Percentiles rank a stretch among this genome's conserved stretches.
phyloP scores from a whole-genome alignment of 352 stramenopile genomes.

The Globisporangium viniferum region DNA sequence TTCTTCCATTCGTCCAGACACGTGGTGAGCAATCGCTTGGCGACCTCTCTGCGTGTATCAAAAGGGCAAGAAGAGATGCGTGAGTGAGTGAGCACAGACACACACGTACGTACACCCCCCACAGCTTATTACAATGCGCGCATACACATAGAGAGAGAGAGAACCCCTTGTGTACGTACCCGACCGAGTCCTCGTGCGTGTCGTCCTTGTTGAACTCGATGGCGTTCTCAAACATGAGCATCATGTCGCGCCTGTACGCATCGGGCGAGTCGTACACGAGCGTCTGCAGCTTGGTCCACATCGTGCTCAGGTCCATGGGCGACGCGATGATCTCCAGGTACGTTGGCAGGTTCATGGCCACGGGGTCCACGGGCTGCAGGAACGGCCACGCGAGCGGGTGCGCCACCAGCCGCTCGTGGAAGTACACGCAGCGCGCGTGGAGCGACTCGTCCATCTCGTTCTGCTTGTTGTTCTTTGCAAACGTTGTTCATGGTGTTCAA shows the following conservation, averaged over 20 bases:
- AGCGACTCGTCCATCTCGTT: slow-evolving; percentile 37
- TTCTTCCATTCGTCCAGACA: slow-evolving; percentile 50
- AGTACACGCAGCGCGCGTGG: slow-evolving; percentile 45
- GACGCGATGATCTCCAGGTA: slow-evolving; percentile 94
- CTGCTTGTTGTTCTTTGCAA: too few species aligned
- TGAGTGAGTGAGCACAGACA: too few species aligned
- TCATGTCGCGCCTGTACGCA: slow-evolving; percentile 62
- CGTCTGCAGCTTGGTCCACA: slow-evolving; percentile 76
- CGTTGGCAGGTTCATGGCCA: slow-evolving; percentile 88
- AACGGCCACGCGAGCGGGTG: slow-evolving; percentile 87
- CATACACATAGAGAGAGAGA: not conserved
- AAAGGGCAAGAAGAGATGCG: not conserved
- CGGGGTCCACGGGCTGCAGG: slow-evolving; percentile 92
- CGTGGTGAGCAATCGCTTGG: slow-evolving; percentile 50
- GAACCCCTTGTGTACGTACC: slow-evolving; percentile 19
- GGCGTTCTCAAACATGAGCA: slow-evolving; percentile 85
- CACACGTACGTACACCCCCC: too few species aligned
- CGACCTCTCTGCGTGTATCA: slow-evolving; percentile 41
- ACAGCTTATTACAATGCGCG: not conserved
- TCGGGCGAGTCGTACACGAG: slow-evolving; percentile 50
- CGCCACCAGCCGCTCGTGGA: slow-evolving; percentile 62
- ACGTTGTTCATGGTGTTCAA: too few species aligned
- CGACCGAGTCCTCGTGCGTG: slow-evolving; percentile 66
- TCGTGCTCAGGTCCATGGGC: slow-evolving; percentile 97
- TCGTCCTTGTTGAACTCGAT: slow-evolving; percentile 88